Percentiles rank a stretch among this genome's conserved stretches.
Evolutionary conservation across 129 eudicot genomes (phyloP).

Genomic region (Centaurea solstitialis): DNA sequence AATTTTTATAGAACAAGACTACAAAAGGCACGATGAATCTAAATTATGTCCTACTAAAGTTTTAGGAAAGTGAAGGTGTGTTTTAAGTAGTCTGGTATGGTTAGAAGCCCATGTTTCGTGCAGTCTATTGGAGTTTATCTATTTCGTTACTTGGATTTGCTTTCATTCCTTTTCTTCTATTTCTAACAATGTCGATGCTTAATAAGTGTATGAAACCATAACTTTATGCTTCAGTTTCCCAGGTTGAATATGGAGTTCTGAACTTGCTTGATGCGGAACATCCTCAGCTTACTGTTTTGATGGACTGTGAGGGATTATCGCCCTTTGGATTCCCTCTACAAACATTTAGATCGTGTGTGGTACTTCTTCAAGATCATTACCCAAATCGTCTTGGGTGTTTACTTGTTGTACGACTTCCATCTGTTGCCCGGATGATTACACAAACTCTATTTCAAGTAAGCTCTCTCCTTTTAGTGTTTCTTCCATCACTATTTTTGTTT

Average conservation of each 20-base stretch:
- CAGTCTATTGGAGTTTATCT: background rate
- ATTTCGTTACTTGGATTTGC: background rate
- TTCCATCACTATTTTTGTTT: background rate
- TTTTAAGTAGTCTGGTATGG: background rate
- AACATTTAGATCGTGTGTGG: constrained; percentile 64
- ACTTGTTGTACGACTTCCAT: constrained; percentile 59
- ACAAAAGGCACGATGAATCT: background rate
- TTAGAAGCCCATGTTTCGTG: background rate
- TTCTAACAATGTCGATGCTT: background rate
- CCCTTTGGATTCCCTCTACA: constrained; percentile 76
- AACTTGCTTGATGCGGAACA: constrained; percentile 50
- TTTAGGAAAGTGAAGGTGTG: background rate
- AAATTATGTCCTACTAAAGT: background rate
- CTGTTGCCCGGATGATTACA: constrained; percentile 55
- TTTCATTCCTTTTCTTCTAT: background rate
- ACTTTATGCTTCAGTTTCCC: constrained; percentile 54
- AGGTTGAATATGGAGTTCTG: constrained; percentile 70
- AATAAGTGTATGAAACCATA: background rate
- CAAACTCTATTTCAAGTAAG: constrained; percentile 73
- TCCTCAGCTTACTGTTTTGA: constrained; percentile 67
- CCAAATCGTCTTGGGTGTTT: constrained; percentile 76
- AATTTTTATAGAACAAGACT: too few relatives aligned
- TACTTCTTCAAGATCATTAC: constrained; percentile 81
- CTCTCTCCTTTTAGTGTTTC: constrained; percentile 3
- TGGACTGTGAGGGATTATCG: constrained; percentile 75